phyloP scores from a whole-genome alignment of 768 basidiomycete genomes.

The Hericium coralloides region DNA sequence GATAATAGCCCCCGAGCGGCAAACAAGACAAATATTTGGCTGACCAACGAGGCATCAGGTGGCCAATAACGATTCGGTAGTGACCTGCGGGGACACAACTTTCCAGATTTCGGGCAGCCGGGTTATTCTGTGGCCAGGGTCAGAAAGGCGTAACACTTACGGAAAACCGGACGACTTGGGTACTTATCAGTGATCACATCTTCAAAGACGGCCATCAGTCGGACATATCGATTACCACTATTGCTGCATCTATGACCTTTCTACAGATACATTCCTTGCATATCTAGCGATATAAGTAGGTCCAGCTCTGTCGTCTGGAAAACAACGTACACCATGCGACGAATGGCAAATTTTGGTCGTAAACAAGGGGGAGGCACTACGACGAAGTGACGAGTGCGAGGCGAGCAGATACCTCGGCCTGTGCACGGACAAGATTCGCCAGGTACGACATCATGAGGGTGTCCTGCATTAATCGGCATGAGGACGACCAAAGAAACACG shows the following conservation, averaged over 20 bases:
- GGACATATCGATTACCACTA: neutral
- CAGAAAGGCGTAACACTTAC: too few species aligned
- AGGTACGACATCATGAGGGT: slow-evolving; percentile 93
- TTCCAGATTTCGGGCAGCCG: too few species aligned
- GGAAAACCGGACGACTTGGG: too few species aligned
- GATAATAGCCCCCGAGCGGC: too few species aligned
- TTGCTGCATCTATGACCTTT: neutral
- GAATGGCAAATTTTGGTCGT: neutral
- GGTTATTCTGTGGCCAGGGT: too few species aligned
- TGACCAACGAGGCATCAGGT: too few species aligned
- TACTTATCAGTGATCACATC: too few species aligned
- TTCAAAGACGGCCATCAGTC: too few species aligned
- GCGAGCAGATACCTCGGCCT: slow-evolving; percentile 86
- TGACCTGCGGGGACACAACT: too few species aligned
- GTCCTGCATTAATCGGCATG: slow-evolving; percentile 43
- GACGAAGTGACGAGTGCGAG: slow-evolving; percentile 61
- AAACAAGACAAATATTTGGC: too few species aligned
- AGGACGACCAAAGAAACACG: neutral
- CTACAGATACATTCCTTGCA: neutral
- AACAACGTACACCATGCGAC: neutral
- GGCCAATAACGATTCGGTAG: too few species aligned
- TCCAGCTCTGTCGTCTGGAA: neutral
- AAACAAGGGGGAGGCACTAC: slow-evolving; percentile 17
- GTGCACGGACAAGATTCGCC: slow-evolving; percentile 85
- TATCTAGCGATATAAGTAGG: neutral